Base-by-base conservation (phyloP, 2,329 filamentous ascomycete species). In the Oidium heveae region DNA sequence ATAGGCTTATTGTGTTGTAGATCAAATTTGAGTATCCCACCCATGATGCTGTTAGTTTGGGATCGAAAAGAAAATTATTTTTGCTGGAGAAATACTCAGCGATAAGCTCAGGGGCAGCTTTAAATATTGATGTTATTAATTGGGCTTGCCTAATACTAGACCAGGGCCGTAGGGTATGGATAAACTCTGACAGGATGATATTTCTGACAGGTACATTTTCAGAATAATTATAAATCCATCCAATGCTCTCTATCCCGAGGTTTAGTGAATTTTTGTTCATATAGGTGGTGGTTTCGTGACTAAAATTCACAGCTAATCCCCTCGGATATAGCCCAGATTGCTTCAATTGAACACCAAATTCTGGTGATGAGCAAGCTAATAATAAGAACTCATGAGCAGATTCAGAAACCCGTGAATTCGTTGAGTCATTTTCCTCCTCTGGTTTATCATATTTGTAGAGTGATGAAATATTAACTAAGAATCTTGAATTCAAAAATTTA, bases 41-140 rank as follows among this genome's bases (percentile, higher is more conserved):
- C 91, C 91, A 98, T 0, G 87, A 91, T 47, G 87, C 81, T 2
- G 87, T 91, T 5, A 93, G 73, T 64, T 94, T 96, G 0, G 91
- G 88, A 44, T 96, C 88, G 58, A 94, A 86, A 0, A 81, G 78
- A 62, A 96, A 91, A 54, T 81, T 77, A 57, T 76, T 80, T 63
- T 86, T 88, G 64, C 77, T 80, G 46, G 79, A 72, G 63, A 94
- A 96, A 66, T 93, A 98, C 62, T 87, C 80, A 46, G 86, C 83
- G 1, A 94, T 77, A 2, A 96, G 73, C 67, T 96, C 91, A 0
- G 93, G 89, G 0, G 83, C 85, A 8, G 77, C 77, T 58, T 73
- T 74, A 64, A 98, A 94, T 36, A 94, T 86, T 3, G 80, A 74
- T 4, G 89, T 70, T 1, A 94, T 69, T 10, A 98, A 74, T 61